Evolutionary conservation across 495 filamentous ascomycete species (phyloP), one percentile per base, ranked within the genome.

Genomic region (Daldinia childiae): DNA sequence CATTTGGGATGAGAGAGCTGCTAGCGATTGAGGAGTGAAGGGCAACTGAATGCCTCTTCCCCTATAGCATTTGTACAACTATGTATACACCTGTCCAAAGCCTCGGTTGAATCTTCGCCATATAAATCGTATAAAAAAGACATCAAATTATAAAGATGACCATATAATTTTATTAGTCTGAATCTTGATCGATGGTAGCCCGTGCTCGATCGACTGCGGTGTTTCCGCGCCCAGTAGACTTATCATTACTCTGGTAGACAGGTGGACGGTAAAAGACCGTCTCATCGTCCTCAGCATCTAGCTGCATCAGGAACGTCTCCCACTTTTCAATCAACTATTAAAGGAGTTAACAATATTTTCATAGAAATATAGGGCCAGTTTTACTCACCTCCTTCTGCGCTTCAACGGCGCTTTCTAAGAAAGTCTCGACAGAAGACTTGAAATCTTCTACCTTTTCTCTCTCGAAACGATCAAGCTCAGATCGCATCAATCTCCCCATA

Each of bases 371-470:
- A 9, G 2, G n/a, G 19, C 6, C 5, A 36, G 38, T 56, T 32
- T 29, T 26, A 80, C 88, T 76, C 79, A 95, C 95, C 91, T 99
- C 95, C 82, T 99, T 99, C 83, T 99, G 95, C 58, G 93, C 96
- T 82, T 99, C 95, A 3, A 99, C 93, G 17, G 95, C 92, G 65
- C 94, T 92, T 82, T 99, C 95, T 71, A 99, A 82, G 79, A 95
- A 99, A 0, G 95, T 99, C 83, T 99, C 95, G 2, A 99, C 95
- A 0, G 93, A 96, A 66, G 91, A 94, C 83, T 98, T 99, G 81
- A 99, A 99, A 79, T 99, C 95, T 78, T 99, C 95, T 7, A 99
- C 95, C 84, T 99, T 99, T 82, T 99, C 95, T 73, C 88, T 88
- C 83, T 98, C 95, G 74, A 99, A 99, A 29, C 94, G 85, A 68